Percentiles rank a stretch among this genome's conserved stretches.
Evolutionary conservation across 345 rosid species (phyloP).

Genomic region (Raphanus sativus): DNA sequence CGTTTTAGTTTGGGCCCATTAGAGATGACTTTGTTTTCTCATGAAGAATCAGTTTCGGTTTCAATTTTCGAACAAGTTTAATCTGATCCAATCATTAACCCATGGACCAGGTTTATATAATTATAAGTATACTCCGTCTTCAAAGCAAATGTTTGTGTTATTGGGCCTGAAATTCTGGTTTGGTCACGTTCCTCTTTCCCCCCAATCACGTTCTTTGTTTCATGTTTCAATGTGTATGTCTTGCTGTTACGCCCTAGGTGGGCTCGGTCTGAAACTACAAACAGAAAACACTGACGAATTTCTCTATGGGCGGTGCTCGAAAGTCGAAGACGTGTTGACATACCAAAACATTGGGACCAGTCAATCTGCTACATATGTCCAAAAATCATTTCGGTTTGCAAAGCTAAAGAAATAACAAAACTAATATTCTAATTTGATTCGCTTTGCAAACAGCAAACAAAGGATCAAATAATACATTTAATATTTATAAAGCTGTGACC

Average conservation of each 20-base stretch:
- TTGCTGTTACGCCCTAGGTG: neutral
- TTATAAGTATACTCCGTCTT: no score
- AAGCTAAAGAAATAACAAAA: constrained; percentile 21
- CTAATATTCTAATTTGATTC: constrained; percentile 11
- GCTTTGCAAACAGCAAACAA: constrained; percentile 27
- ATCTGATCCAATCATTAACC: no score
- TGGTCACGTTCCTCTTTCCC: neutral
- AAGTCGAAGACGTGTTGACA: constrained; percentile 24
- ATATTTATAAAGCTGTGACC: neutral
- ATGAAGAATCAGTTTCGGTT: no score
- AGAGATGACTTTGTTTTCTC: neutral
- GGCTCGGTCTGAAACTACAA: neutral
- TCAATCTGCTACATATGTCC: constrained; percentile 16
- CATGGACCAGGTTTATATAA: no score
- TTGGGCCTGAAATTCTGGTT: no score
- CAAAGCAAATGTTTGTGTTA: no score
- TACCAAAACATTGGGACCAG: constrained; percentile 19
- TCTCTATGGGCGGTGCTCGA: neutral
- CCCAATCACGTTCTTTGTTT: neutral
- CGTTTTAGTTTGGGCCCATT: no score
- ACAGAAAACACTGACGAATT: neutral
- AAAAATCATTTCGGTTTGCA: constrained; percentile 19
- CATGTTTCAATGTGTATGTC: neutral
- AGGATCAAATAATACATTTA: neutral
- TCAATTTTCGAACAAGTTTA: no score